phyloP scores from a whole-genome alignment of 345 rosid genomes.

The Melaleuca alternifolia region DNA sequence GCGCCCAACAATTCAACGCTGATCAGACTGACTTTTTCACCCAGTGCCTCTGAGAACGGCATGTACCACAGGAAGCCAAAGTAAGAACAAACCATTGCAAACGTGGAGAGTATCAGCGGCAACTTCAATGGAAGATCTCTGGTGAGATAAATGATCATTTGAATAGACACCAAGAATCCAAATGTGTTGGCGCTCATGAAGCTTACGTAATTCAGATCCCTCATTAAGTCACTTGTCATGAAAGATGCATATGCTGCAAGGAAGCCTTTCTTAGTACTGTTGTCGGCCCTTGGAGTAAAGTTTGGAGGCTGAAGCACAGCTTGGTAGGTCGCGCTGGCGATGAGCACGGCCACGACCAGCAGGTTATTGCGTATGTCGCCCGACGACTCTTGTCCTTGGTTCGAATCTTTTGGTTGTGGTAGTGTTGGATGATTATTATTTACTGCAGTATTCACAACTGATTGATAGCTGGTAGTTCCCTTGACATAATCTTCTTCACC shows the following conservation, averaged over 20 bases:
- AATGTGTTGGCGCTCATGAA: not conserved
- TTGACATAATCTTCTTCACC: not conserved
- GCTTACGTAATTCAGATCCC: not conserved
- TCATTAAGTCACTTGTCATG: not conserved
- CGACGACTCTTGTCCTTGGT: not conserved
- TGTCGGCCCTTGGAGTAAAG: not conserved
- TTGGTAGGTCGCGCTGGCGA: not conserved
- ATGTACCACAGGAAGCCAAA: not conserved
- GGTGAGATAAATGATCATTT: not conserved
- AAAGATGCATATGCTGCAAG: not conserved
- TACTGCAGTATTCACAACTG: not conserved
- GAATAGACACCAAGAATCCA: not conserved
- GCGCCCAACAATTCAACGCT: rapidly evolving
- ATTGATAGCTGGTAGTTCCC: not conserved
- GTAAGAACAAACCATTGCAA: not conserved
- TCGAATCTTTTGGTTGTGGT: not conserved
- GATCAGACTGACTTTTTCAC: not conserved
- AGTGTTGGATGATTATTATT: not conserved
- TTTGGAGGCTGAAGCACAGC: not conserved
- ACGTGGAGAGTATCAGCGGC: not conserved
- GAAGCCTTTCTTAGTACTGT: not conserved
- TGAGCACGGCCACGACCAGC: not conserved
- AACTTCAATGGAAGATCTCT: not conserved
- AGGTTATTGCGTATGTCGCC: rapidly evolving
- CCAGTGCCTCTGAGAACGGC: rapidly evolving